These are phyloP conservation scores for Myriosclerotinia scirpicola DNA, from an alignment of 2,329 filamentous ascomycete genomes.

Conservation along the genomic window DNA sequence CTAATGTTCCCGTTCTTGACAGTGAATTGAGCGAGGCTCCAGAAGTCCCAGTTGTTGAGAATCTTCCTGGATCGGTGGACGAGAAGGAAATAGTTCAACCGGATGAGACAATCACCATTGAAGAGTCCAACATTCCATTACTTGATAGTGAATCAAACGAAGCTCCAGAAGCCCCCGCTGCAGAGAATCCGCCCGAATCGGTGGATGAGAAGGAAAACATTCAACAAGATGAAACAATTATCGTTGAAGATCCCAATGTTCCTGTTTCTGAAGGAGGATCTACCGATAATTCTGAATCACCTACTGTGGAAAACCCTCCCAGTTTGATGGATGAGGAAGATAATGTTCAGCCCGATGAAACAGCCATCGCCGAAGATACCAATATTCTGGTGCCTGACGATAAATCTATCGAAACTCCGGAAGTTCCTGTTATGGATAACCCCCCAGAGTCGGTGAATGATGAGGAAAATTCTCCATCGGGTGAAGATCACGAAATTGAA, in stretches of 20 bases:
- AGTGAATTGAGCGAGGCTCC: background rate
- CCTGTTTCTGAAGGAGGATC: background rate
- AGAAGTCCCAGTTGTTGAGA: background rate
- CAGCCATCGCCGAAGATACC: too few relatives aligned
- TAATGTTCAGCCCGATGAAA: background rate
- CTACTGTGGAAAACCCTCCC: background rate
- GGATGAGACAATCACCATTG: background rate
- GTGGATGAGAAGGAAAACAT: background rate
- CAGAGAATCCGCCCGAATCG: background rate
- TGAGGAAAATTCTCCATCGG: background rate
- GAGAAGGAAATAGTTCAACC: background rate
- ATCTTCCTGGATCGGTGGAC: background rate
- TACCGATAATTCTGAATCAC: background rate
- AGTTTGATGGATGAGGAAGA: background rate
- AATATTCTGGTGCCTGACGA: background rate
- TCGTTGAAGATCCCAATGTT: background rate
- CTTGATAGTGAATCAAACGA: background rate
- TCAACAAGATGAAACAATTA: background rate
- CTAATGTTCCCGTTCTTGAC: background rate
- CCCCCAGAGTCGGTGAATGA: background rate
- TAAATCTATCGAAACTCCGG: background rate
- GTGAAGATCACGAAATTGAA: background rate
- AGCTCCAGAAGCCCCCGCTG: too few relatives aligned
- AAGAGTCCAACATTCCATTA: background rate
- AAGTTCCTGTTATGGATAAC: background rate